A percentile compares a stretch with the other conserved stretches of the same genome.
These are phyloP conservation scores for Zalaria sp. DNA, from an alignment of 2,329 filamentous ascomycete genomes.

Conservation along the genomic window DNA sequence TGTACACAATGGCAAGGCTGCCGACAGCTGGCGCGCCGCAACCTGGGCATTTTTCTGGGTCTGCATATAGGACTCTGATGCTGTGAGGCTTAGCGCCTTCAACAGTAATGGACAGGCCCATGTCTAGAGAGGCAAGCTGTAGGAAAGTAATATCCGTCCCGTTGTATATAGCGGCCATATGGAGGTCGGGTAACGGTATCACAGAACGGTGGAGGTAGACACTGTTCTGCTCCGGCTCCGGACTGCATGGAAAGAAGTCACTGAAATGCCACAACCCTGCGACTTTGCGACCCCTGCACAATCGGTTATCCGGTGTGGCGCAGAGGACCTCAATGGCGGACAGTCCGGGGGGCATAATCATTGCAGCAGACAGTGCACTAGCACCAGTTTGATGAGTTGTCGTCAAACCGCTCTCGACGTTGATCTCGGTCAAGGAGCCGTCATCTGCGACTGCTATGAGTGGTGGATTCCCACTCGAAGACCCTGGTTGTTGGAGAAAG, in stretches of 20 bases:
- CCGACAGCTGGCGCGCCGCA: slow-evolving; percentile 44
- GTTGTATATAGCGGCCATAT: slow-evolving; percentile 34
- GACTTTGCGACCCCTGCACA: slow-evolving; percentile 42
- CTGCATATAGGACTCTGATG: slow-evolving; percentile 45
- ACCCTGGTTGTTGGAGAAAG: slow-evolving; percentile 34
- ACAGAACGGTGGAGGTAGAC: slow-evolving; percentile 23
- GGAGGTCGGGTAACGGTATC: too few relatives aligned
- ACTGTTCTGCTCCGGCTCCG: slow-evolving; percentile 46
- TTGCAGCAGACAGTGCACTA: slow-evolving; percentile 4
- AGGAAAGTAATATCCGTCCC: not conserved
- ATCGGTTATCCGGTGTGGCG: slow-evolving; percentile 7
- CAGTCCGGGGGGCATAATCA: not conserved
- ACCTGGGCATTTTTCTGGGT: slow-evolving; percentile 32
- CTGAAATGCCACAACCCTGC: slow-evolving; percentile 47
- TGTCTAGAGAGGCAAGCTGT: not conserved
- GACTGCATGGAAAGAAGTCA: slow-evolving; percentile 34
- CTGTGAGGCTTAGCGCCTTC: slow-evolving; percentile 41
- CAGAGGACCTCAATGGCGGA: slow-evolving; percentile 1
- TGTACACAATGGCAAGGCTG: slow-evolving; percentile 52
- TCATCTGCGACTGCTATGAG: slow-evolving; percentile 51
- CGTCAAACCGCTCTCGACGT: slow-evolving; percentile 24
- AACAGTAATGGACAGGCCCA: slow-evolving; percentile 38
- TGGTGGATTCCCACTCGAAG: slow-evolving; percentile 19
- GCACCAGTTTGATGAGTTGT: slow-evolving; percentile 8
- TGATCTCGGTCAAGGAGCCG: slow-evolving; percentile 47